These are phyloP conservation scores for Pythium periplocum DNA, from an alignment of 352 stramenopile species.

Conservation along the genomic window DNA sequence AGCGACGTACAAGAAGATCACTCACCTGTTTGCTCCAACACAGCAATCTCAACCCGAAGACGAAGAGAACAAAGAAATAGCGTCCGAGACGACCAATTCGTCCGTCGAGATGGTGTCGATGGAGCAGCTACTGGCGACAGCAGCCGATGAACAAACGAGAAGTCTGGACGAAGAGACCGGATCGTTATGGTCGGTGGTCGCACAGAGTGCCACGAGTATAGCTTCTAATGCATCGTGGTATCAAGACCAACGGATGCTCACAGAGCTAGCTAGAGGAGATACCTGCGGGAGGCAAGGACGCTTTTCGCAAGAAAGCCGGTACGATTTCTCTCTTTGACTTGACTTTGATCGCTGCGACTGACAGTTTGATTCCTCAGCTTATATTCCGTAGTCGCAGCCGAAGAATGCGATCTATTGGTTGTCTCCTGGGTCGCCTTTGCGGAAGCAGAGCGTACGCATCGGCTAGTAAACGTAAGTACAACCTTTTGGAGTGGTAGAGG, in stretches of 20 bases:
- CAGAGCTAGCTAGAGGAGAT: slow-evolving; percentile 7
- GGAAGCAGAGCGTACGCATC: slow-evolving; percentile 15
- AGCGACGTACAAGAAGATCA: slow-evolving; percentile 21
- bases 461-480: slow-evolving; percentile 8
- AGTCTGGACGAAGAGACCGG: too few species aligned
- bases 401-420: slow-evolving; percentile 20
- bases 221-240: too few species aligned
- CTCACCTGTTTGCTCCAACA: slow-evolving; percentile 20
- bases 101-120: slow-evolving; percentile 22
- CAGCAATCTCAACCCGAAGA: slow-evolving; percentile 5
- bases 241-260: slow-evolving; percentile 1
- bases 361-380: slow-evolving; percentile 6
- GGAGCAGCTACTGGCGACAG: slow-evolving; percentile 12
- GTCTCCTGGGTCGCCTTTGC: slow-evolving; percentile 12
- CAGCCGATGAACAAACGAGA: background rate
- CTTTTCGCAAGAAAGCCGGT: slow-evolving; percentile 9
- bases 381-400: slow-evolving; percentile 19
- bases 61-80: too few species aligned
- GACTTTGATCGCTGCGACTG: background rate
- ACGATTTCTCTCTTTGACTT: background rate
- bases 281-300: slow-evolving; percentile 15
- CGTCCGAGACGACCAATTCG: background rate
- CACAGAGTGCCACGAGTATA: slow-evolving; percentile 4
- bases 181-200: background rate
- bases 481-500: too few species aligned